Conservation (phyloP, 345 rosid genomes). For the Populus tremula region DNA sequence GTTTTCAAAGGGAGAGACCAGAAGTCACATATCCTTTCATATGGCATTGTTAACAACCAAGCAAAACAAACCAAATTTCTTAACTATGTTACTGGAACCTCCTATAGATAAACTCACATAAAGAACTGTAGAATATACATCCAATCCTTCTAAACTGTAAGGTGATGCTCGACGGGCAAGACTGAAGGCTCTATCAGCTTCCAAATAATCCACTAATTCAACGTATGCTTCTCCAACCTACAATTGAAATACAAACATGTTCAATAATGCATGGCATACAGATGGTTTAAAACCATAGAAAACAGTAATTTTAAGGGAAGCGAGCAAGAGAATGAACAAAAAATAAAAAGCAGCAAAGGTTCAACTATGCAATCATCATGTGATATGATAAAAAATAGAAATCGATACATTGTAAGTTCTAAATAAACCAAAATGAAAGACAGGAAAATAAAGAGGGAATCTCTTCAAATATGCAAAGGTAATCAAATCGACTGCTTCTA, state of each 20-base stretch:
- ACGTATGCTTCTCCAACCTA: constrained; percentile 94
- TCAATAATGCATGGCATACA: not conserved
- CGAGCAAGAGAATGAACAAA: not conserved
- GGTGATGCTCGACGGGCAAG: constrained; percentile 81
- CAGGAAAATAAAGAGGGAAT: too few species aligned
- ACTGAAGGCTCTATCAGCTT: constrained; percentile 82
- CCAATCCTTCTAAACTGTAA: constrained; percentile 94
- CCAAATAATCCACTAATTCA: constrained; percentile 84
- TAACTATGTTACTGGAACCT: not conserved
- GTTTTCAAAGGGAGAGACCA: not conserved
- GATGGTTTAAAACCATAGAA: not conserved
- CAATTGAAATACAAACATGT: constrained; percentile 13
- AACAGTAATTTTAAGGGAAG: not conserved
- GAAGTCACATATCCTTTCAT: not conserved
- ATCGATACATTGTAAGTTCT: not conserved
- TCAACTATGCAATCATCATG: not conserved
- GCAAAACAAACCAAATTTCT: not conserved
- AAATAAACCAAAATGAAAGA: not conserved
- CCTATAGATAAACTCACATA: constrained; percentile 56
- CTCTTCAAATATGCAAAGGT: not conserved
- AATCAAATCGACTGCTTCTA: not conserved
- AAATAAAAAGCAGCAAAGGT: not conserved
- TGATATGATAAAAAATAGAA: not conserved
- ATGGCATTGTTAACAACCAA: not conserved
- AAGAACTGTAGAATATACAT: constrained; percentile 88